Evolutionary conservation across 768 basidiomycete genomes (phyloP), one percentile per base, ranked within the genome.

Genomic region (Suillus paluster): DNA sequence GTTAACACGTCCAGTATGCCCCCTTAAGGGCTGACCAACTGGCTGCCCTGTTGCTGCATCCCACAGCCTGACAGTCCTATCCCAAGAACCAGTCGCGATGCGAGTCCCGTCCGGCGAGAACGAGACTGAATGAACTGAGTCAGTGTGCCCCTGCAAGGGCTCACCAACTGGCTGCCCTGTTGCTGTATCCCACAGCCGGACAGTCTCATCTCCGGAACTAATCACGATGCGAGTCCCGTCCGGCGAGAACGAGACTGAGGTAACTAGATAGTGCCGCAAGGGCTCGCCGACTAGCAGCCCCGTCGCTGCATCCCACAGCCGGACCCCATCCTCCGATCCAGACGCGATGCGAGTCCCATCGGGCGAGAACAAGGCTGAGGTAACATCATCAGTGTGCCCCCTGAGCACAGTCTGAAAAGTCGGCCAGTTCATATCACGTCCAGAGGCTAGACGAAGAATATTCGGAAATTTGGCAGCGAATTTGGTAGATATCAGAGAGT

Each of bases 401-500:
- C 56, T 36, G 21, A 68, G 53, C 12, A 66, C 54, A 50, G 53
- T 64, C 48, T 57, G 64, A 42, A 68, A 61, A 23, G 56, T 39
- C 1, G 71, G 68, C 68, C 68, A 72, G 27, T 54, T 54, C 34
- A 27, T 34, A 12, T 38, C 46, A 21, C 58, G 57, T 5, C 63
- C 63, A 33, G 23, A 49, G 19, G 57, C 30, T 7, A 45, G 7
- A 21, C 25, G 56, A 33, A 50, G 59, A 15, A 59, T 44, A n/a
- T 38, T 49, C 23, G 58, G 48, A 52, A 59, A 59, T 17, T 14
- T 50, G 17, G 41, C 11, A 58, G 42, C 17, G 9, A 33, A 3
- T 33, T 23, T 33, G 8, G 14, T 33, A 9, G 42, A 33, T 23
- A 58, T 10, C 14, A 72, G 71, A 70, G 73, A 70, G 64, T 63